Evolutionary conservation across 768 basidiomycete species (phyloP), one percentile per base, ranked within the genome.

Genomic region (Boletus tylopilopsis): DNA sequence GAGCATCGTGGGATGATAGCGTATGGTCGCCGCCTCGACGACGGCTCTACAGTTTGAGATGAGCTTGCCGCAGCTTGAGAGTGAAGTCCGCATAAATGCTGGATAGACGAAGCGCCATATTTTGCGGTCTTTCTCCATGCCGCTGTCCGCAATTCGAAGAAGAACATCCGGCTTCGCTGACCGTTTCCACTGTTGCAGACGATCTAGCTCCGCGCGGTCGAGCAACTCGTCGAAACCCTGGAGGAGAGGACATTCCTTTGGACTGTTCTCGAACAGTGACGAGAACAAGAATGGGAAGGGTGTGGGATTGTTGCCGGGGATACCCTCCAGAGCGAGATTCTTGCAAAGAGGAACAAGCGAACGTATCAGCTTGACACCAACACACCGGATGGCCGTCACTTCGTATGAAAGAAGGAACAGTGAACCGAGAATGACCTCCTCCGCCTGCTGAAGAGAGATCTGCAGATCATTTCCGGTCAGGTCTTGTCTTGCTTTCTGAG

Each of bases 31-130:
- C 7, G 85, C 82, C 43, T 85, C 80, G 6, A 91, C 61, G 33
- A 77, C 75, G 46, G 85, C 85, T 42, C 90, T 77, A 60, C 88
- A 79, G 8, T 73, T 65, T 3, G 65, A 61, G 23, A 84, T 59
- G 6, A 78, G 72, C 8, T 69, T 60, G 16, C 76, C 70, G 4
- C 73, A 69, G 42, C 76, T 67, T 18, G 83, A 74, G 63, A 78
- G 72, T 47, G 79, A 81, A 2, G 71, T 63, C 42, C 79, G 80
- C 49, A 90, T 72, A 58, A 91, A 76, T 11, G 72, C 63, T 4
- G 90, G 85, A 55, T 81, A 87, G 41, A 88, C 67, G 59, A 82
- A 83, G 47, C 81, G 75, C 90, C 90, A 93, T 18, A 93, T 69
- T 39, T 75, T 79, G 42, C 78, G 77, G 61, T 93, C 90, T 42